A percentile compares a stretch with the other conserved stretches of the same genome.
Conservation (phyloP, 805 yeast genomes). For the Suhomyces prunicola region DNA sequence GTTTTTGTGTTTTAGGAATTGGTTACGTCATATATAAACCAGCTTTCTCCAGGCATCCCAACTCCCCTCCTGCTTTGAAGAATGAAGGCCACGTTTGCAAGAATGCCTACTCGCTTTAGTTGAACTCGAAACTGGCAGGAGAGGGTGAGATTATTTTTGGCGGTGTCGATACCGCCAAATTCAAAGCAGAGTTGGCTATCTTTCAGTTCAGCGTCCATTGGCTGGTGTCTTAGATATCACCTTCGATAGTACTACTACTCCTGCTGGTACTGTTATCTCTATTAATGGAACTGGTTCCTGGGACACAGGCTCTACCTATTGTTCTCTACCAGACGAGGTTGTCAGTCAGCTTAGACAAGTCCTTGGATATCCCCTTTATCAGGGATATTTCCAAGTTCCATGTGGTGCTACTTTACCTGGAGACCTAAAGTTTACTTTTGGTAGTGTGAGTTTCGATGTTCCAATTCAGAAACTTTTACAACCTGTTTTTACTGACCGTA, state of each 20-base stretch:
- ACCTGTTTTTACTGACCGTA: neutral
- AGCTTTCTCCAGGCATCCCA: neutral
- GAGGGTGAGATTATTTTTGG: slow-evolving; percentile 19
- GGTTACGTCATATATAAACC: neutral
- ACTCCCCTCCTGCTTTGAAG: slow-evolving; percentile 10
- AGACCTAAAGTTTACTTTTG: neutral
- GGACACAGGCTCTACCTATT: no score
- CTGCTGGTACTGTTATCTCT: no score
- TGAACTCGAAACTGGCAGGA: slow-evolving; percentile 4
- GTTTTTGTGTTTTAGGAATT: slow-evolving; percentile 7
- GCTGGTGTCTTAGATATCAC: no score
- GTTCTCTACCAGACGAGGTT: no score
- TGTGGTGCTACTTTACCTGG: neutral
- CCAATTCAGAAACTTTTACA: neutral
- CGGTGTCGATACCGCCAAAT: slow-evolving; percentile 14
- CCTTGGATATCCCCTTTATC: neutral
- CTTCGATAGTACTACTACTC: no score
- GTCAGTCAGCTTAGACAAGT: no score
- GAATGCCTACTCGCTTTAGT: slow-evolving; percentile 13
- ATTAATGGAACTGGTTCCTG: no score
- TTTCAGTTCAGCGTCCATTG: slow-evolving; percentile 5
- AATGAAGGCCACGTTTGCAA: slow-evolving; percentile 8
- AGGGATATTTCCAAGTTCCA: neutral
- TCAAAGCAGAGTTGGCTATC: slow-evolving; percentile 5
- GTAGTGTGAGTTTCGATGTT: neutral